phyloP scores from a whole-genome alignment of 805 yeast genomes.

The Scheffersomyces amazonensis region DNA sequence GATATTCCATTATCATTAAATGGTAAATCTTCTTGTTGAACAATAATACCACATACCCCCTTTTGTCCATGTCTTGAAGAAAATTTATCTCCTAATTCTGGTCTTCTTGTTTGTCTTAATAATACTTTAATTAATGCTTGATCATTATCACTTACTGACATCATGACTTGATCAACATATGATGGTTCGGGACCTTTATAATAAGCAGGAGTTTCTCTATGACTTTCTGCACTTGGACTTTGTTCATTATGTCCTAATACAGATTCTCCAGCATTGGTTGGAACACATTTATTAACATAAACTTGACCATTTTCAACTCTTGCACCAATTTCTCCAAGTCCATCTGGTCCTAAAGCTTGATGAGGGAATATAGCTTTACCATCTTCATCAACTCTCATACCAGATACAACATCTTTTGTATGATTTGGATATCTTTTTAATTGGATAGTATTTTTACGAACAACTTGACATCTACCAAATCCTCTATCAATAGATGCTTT shows the following conservation, averaged over 20 bases:
- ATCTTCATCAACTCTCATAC: conserved; percentile 83
- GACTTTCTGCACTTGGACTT: conserved; percentile 48
- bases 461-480: conserved; percentile 95
- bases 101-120: conserved; percentile 92
- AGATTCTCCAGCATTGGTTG: conserved; percentile 75
- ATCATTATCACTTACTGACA: conserved; percentile 93
- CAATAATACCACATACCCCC: conserved; percentile 99
- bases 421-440: conserved; percentile 92
- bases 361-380: conserved; percentile 86
- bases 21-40: conserved; percentile 95
- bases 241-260: conserved; percentile 41
- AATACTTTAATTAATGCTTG: conserved; percentile 91
- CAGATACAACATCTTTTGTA: conserved; percentile 86
- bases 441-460: conserved; percentile 86
- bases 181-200: conserved; percentile 96
- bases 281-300: conserved; percentile 89
- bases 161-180: conserved; percentile 95
- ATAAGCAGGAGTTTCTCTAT: conserved; percentile 85
- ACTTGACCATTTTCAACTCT: conserved; percentile 90
- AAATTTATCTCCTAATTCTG: conserved; percentile 96
- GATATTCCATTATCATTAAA: conserved; percentile 87
- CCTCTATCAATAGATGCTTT: conserved; percentile 95
- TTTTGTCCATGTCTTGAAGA: conserved; percentile 98
- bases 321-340: conserved; percentile 94
- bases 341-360: conserved; percentile 86